phyloP scores from a whole-genome alignment of 768 basidiomycete species.

The Phanerochaete carnosa region DNA sequence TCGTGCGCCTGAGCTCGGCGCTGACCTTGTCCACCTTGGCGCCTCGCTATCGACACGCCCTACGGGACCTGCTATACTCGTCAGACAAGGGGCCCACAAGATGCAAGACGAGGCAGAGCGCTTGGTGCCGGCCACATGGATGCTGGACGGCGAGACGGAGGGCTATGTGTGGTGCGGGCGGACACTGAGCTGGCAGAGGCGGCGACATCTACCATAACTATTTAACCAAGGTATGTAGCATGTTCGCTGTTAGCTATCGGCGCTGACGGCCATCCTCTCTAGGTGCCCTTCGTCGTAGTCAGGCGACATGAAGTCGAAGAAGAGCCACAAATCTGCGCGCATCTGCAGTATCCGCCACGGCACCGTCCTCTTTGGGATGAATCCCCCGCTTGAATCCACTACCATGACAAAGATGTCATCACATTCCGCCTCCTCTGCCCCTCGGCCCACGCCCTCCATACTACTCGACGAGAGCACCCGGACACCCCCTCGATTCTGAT shows the following conservation, averaged over 20 bases:
- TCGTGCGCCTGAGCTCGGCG: constrained; percentile 74
- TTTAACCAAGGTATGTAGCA: constrained; percentile 73
- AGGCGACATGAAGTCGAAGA: constrained; percentile 32
- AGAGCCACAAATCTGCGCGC: constrained; percentile 60
- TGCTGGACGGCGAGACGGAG: constrained; percentile 78
- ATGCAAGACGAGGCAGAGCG: too few species aligned
- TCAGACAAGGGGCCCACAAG: constrained; percentile 44
- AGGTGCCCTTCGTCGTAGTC: constrained; percentile 82
- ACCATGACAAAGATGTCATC: constrained; percentile 27
- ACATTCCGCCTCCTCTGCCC: constrained; percentile 46
- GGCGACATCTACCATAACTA: constrained; percentile 81
- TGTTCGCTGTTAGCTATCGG: constrained; percentile 5
- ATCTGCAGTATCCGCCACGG: constrained; percentile 87
- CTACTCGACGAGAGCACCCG: constrained; percentile 26
- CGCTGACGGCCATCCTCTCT: constrained; percentile 6
- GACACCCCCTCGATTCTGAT: not conserved
- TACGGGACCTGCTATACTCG: constrained; percentile 71
- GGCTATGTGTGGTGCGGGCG: constrained; percentile 82
- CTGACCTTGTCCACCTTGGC: constrained; percentile 76
- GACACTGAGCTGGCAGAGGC: constrained; percentile 71
- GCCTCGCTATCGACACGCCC: constrained; percentile 64
- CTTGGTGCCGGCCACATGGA: constrained; percentile 93
- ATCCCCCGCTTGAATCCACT: too few species aligned
- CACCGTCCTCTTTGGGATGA: constrained; percentile 74
- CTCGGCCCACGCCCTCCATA: constrained; percentile 57